Percentiles rank a stretch among this genome's conserved stretches.
Conservation (phyloP, 176 grass and related monocot genomes). For the Musa schizocarpa region DNA sequence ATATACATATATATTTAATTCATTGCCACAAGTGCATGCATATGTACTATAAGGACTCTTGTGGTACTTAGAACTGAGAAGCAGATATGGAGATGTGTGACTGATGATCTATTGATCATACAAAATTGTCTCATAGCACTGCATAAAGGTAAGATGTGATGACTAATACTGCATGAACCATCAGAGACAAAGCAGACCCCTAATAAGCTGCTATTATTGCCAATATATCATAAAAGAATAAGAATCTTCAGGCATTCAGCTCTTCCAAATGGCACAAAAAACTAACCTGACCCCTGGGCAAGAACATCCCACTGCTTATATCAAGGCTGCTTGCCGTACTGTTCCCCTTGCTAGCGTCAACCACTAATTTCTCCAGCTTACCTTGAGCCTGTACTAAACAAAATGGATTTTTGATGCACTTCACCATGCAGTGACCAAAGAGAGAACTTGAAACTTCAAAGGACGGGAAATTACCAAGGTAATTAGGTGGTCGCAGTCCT, state of each 20-base stretch:
- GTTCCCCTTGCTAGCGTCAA: constrained; percentile 28
- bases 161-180: neutral
- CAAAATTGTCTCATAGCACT: too few relatives aligned
- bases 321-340: constrained; percentile 23
- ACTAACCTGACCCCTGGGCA: constrained; percentile 42
- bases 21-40: neutral
- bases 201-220: neutral
- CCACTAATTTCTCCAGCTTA: constrained; percentile 33
- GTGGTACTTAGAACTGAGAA: neutral
- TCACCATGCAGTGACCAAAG: constrained; percentile 7
- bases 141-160: neutral
- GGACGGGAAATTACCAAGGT: constrained; percentile 51
- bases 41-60: neutral
- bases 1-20: constrained; percentile 18
- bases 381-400: constrained; percentile 39
- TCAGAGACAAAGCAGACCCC: neutral
- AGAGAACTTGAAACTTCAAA: constrained; percentile 1
- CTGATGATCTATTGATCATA: neutral
- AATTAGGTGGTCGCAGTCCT: constrained; percentile 62
- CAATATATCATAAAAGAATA: neutral
- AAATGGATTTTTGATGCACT: neutral
- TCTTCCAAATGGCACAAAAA: constrained; percentile 1
- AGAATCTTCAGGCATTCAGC: neutral
- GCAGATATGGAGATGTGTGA: too few relatives aligned
- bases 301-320: constrained; percentile 19